Evolutionary conservation across 2,329 filamentous ascomycete species (phyloP).

Genomic region (Epicoccum sorghinum): DNA sequence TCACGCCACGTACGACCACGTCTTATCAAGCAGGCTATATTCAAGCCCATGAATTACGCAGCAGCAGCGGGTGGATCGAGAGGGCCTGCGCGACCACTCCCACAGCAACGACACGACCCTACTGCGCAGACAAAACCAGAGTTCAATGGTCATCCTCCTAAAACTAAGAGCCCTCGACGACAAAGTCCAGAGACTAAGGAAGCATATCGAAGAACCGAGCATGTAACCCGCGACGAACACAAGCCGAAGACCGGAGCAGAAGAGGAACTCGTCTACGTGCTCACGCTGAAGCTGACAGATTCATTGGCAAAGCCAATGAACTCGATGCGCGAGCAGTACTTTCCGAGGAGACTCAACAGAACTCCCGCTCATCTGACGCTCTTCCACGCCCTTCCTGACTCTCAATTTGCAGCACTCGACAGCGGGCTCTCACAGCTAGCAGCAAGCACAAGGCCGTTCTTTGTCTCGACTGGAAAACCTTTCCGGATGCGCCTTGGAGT

Average conservation of each 20-base stretch:
- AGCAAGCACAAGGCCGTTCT: slow-evolving; percentile 42
- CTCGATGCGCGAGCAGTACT: slow-evolving; percentile 48
- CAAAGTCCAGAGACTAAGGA: slow-evolving; percentile 19
- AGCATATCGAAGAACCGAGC: neutral
- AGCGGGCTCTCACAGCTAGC: slow-evolving; percentile 40
- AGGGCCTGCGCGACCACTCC: slow-evolving; percentile 2
- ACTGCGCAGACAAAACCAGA: slow-evolving; percentile 1
- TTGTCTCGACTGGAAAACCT: slow-evolving; percentile 45
- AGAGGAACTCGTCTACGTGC: slow-evolving; percentile 50
- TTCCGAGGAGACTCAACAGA: slow-evolving; percentile 51
- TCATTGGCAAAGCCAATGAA: slow-evolving; percentile 49
- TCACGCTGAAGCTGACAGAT: slow-evolving; percentile 51
- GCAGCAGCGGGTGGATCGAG: slow-evolving; percentile 22
- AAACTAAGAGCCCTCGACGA: slow-evolving; percentile 1
- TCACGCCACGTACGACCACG: neutral
- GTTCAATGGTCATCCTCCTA: neutral
- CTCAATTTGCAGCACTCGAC: slow-evolving; percentile 45
- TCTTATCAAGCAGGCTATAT: slow-evolving; percentile 10
- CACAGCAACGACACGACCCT: neutral
- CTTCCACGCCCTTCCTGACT: slow-evolving; percentile 54
- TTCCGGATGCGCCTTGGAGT: slow-evolving; percentile 53
- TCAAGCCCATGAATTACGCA: slow-evolving; percentile 25
- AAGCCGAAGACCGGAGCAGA: slow-evolving; percentile 38
- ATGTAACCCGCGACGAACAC: slow-evolving; percentile 24
- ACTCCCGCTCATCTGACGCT: slow-evolving; percentile 53